Percentiles rank a stretch among this genome's conserved stretches.
Conservation (phyloP, 208 protist species). For the Wallacemonas sp. region DNA sequence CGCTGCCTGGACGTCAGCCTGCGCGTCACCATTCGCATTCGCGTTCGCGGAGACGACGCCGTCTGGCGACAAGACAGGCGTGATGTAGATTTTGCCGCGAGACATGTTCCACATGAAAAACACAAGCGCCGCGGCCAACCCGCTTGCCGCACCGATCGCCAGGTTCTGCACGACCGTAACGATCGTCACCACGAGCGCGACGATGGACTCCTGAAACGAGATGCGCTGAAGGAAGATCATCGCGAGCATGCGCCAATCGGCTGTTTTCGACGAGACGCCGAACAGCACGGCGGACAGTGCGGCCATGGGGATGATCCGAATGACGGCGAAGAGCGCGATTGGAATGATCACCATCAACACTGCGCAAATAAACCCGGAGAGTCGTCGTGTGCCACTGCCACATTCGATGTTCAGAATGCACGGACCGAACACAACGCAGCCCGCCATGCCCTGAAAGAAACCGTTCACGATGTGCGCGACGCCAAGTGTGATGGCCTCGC, state of each 20-base stretch:
- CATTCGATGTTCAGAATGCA: slow-evolving; percentile 63
- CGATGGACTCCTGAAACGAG: slow-evolving; percentile 53
- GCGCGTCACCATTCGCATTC: too few relatives aligned
- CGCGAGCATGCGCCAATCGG: slow-evolving; percentile 55
- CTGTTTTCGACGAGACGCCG: slow-evolving; percentile 54
- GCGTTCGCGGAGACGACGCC: not conserved
- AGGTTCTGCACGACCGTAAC: slow-evolving; percentile 52
- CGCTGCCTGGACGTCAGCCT: too few relatives aligned
- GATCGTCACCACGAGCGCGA: slow-evolving; percentile 53
- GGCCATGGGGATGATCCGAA: slow-evolving; percentile 53
- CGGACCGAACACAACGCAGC: slow-evolving; percentile 50
- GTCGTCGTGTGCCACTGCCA: slow-evolving; percentile 42
- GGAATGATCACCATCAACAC: slow-evolving; percentile 55
- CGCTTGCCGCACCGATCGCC: slow-evolving; percentile 45
- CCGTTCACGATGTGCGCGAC: slow-evolving; percentile 55
- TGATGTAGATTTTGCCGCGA: slow-evolving; percentile 33
- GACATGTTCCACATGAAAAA: slow-evolving; percentile 71
- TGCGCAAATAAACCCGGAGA: slow-evolving; percentile 50
- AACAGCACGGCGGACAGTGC: slow-evolving; percentile 51
- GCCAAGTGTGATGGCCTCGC: slow-evolving; percentile 45
- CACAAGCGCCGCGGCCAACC: slow-evolving; percentile 44
- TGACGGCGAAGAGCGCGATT: slow-evolving; percentile 43
- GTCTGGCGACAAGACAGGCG: not conserved
- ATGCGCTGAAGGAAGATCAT: slow-evolving; percentile 63
- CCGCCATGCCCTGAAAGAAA: slow-evolving; percentile 57